Percentiles rank a stretch among this genome's conserved stretches.
Conservation (phyloP, 2,329 filamentous ascomycete genomes). For the Ambrosiella xylebori region DNA sequence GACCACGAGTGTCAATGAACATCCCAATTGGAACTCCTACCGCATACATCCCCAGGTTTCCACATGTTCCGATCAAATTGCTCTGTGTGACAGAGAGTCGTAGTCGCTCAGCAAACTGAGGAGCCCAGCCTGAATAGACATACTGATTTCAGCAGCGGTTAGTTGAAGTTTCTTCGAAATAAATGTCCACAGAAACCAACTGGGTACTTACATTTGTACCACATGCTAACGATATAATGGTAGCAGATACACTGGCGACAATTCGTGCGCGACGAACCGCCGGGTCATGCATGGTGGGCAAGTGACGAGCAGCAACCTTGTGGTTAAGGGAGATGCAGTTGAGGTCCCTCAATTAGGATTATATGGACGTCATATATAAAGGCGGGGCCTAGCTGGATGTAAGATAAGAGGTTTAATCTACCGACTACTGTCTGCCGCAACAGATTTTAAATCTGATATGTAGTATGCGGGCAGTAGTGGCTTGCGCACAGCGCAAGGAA, state of each 20-base stretch:
- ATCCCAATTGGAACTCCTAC: conserved; percentile 79
- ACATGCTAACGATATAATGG: conserved; percentile 69
- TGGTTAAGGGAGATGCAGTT: background rate
- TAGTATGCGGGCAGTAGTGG: background rate
- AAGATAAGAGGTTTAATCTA: background rate
- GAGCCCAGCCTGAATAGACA: conserved; percentile 95
- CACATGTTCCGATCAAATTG: conserved; percentile 74
- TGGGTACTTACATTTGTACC: conserved; percentile 62
- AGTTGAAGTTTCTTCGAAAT: background rate
- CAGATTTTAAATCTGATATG: background rate
- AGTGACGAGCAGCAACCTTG: too few species aligned
- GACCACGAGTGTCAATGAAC: conserved; percentile 67
- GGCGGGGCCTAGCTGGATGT: background rate
- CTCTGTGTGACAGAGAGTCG: conserved; percentile 80
- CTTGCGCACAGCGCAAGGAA: background rate
- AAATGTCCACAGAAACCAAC: background rate
- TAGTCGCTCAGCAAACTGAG: conserved; percentile 78
- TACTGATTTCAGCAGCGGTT: conserved; percentile 40
- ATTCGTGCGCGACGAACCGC: conserved; percentile 48
- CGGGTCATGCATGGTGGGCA: conserved; percentile 25
- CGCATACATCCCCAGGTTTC: conserved; percentile 88
- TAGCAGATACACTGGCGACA: conserved; percentile 71
- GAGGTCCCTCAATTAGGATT: background rate
- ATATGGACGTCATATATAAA: background rate
- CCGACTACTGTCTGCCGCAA: background rate